Evolutionary conservation across 1,284 basidiomycete species (phyloP).

Genomic region (Ganoderma sinense): DNA sequence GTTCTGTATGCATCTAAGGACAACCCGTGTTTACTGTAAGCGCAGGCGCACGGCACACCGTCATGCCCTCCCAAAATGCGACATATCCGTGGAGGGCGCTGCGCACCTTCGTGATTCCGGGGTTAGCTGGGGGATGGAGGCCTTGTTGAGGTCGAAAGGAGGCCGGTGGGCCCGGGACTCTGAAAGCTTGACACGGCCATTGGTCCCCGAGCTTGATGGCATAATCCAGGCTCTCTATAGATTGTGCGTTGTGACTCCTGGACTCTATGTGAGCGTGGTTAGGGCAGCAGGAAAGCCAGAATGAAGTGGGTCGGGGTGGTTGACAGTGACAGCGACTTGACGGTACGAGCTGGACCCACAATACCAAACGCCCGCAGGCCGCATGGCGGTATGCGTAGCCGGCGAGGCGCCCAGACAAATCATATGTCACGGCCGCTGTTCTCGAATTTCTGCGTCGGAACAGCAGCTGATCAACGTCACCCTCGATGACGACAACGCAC

Average conservation of each 20-base stretch:
- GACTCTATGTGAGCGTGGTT: background rate
- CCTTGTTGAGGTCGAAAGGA: conserved; percentile 40
- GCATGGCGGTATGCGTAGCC: conserved; percentile 6
- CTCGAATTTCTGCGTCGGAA: background rate
- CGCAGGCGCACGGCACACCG: background rate
- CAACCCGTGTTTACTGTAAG: too few species aligned
- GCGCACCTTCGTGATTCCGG: conserved; percentile 55
- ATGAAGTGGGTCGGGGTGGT: background rate
- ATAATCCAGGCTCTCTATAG: background rate
- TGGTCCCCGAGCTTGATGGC: background rate
- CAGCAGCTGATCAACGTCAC: background rate
- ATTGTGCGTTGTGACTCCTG: background rate
- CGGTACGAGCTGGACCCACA: conserved; percentile 23
- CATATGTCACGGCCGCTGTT: background rate
- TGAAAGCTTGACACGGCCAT: conserved; percentile 17
- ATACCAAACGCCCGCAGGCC: conserved; percentile 17
- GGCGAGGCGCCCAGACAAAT: background rate
- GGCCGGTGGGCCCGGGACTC: conserved; percentile 29
- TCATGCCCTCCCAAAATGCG: background rate
- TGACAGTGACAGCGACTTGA: conserved; percentile 1
- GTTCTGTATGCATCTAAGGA: conserved; percentile 70
- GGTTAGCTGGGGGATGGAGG: conserved; percentile 53
- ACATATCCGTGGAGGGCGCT: background rate
- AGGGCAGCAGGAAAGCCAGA: background rate
- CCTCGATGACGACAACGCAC: background rate